Base-by-base conservation (phyloP, 1,284 basidiomycete genomes). In the Ceratobasidium sp. region DNA sequence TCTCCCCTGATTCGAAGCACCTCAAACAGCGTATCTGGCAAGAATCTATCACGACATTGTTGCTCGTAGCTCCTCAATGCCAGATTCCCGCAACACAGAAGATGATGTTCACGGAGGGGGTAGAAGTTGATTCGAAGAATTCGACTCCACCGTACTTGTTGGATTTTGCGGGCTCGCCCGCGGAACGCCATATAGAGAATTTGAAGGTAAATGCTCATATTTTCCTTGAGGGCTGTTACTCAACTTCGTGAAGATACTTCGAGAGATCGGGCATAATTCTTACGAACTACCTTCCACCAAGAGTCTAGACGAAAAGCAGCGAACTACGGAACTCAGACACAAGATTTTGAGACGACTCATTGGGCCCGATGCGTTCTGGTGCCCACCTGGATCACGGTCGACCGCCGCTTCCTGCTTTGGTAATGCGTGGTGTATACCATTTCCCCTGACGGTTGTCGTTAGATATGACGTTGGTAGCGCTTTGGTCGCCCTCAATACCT, bases 1-100 rank as follows among this genome's bases (percentile, higher is more conserved):
- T 90, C 52, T 86, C 88, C 0, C 80, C 87, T 26, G 82, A 86
- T 0, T 89, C 88, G 1, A 83, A 87, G 16, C 92, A 95, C 78
- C 84, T 87, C 46, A 88, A 85, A 74, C 86, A 91, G 13, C 86
- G 93, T 5, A 90, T 94, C n/a, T 93, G 92, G 91, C 90, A 94
- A 78, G 93, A 95, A 80, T 86, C 91, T 7, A 83, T 94, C 32
- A 88, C 90, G 0, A 87, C 88, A 0, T 81, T 95, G 6, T 80
- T 94, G 16, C 83, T 94, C 30, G 89, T 89, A 0, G 85, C 82
- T 73, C 82, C 86, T 0, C 85, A 87, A 44, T 89, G 87, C 77
- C 83, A 83, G 44, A 93, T 94, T 78, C 90, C 90, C 1, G 78
- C 83, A 46, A 82, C 83, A 9, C 88, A 91, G 78, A 79, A 79